phyloP scores from a whole-genome alignment of 1,284 basidiomycete species.

The Pholiota adiposa region DNA sequence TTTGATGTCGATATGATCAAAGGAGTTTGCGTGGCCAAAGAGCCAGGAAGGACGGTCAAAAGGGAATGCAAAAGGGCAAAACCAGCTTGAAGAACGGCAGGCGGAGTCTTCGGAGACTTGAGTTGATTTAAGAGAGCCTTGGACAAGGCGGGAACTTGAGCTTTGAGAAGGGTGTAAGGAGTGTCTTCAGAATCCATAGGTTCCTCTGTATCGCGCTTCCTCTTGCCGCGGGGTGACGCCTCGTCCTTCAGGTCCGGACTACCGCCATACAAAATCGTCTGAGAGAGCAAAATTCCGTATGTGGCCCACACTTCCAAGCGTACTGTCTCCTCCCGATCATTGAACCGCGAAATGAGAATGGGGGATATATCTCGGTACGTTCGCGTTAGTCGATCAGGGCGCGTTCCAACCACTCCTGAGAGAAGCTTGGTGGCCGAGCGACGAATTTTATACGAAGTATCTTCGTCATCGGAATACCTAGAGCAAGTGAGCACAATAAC shows the following conservation, averaged over 20 bases:
- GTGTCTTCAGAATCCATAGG: constrained; percentile 81
- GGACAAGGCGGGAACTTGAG: constrained; percentile 78
- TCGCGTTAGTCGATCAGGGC: constrained; percentile 81
- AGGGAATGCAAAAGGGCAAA: constrained; percentile 82
- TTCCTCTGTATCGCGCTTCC: constrained; percentile 81
- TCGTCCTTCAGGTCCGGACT: constrained; percentile 56
- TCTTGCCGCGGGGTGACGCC: constrained; percentile 63
- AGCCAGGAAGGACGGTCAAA: constrained; percentile 83
- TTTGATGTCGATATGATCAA: constrained; percentile 67
- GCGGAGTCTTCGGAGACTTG: constrained; percentile 76
- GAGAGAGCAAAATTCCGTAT: constrained; percentile 80
- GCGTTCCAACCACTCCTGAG: constrained; percentile 83
- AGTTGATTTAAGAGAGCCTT: constrained; percentile 87
- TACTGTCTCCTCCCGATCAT: constrained; percentile 95
- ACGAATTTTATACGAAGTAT: constrained; percentile 98
- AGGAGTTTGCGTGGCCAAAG: constrained; percentile 72
- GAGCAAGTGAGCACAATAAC: background rate
- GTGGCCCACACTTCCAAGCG: constrained; percentile 93
- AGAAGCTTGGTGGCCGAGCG: constrained; percentile 92
- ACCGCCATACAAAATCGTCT: constrained; percentile 80
- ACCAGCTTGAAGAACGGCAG: constrained; percentile 84
- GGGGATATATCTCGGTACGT: constrained; percentile 88
- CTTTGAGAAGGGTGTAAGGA: constrained; percentile 71
- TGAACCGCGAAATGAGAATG: constrained; percentile 87
- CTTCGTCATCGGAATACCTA: constrained; percentile 97